A percentile compares a stretch with the other conserved stretches of the same genome.
Conservation (phyloP, 169 alveolate species). For the Plasmodium billcollinsi region DNA sequence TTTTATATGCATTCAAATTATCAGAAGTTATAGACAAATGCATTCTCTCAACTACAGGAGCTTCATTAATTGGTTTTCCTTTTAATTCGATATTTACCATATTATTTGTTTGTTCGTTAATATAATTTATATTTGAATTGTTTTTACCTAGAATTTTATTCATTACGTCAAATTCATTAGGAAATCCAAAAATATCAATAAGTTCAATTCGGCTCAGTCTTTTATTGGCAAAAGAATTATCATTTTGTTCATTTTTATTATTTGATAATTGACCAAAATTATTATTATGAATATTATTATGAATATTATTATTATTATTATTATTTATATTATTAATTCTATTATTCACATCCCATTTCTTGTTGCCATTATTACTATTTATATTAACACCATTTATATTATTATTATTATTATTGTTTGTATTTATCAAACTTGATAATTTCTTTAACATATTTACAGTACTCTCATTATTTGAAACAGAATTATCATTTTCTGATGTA, state of each 20-base stretch:
- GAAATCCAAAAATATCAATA: slow-evolving; percentile 87
- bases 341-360: slow-evolving; percentile 33
- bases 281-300: background rate
- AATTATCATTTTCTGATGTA: background rate
- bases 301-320: background rate
- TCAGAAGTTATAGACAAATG: slow-evolving; percentile 83
- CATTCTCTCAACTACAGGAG: slow-evolving; percentile 86
- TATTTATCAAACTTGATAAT: slow-evolving; percentile 39
- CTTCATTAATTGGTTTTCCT: slow-evolving; percentile 88
- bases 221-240: slow-evolving; percentile 59
- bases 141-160: slow-evolving; percentile 83
- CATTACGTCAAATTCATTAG: slow-evolving; percentile 88
- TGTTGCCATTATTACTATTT: background rate
- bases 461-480: slow-evolving; percentile 15
- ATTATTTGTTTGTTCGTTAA: slow-evolving; percentile 84
- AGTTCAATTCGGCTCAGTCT: slow-evolving; percentile 85
- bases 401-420: background rate
- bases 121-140: slow-evolving; percentile 85
- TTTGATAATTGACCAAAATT: background rate
- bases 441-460: slow-evolving; percentile 58
- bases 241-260: slow-evolving; percentile 33
- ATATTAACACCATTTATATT: background rate
- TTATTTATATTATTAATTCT: slow-evolving; percentile 36
- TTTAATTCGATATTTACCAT: slow-evolving; percentile 83
- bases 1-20: slow-evolving; percentile 79